phyloP scores from a whole-genome alignment of 257 asterid genomes.

The Gentiana dahurica region DNA sequence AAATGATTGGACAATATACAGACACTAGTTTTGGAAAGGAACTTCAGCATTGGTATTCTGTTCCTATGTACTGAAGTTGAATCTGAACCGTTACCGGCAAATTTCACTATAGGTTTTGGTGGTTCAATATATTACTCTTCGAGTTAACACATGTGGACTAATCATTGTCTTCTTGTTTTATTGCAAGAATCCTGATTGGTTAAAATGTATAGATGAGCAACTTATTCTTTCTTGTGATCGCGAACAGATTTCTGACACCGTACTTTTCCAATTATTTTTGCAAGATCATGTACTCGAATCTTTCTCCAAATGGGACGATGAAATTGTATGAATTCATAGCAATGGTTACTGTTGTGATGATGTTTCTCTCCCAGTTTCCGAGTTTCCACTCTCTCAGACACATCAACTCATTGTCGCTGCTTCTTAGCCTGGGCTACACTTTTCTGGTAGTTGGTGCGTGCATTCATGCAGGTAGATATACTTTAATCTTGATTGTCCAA shows the following conservation, averaged over 20 bases:
- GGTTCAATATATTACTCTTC: too few relatives aligned
- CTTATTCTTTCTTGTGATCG: neutral
- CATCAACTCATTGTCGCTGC: slow-evolving; percentile 56
- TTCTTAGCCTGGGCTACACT: slow-evolving; percentile 73
- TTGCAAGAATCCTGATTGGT: neutral
- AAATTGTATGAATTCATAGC: slow-evolving; percentile 74
- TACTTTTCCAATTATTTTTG: slow-evolving; percentile 4
- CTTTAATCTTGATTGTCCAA: neutral
- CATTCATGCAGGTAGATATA: slow-evolving; percentile 49
- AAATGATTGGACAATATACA: too few relatives aligned
- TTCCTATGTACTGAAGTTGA: too few relatives aligned
- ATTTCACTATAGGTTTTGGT: too few relatives aligned
- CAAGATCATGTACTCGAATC: slow-evolving; percentile 73
- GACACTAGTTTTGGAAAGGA: too few relatives aligned
- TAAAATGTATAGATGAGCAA: too few relatives aligned
- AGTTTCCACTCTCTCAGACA: slow-evolving; percentile 93
- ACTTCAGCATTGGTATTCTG: too few relatives aligned
- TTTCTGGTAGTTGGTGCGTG: slow-evolving; percentile 92
- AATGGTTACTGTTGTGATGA: slow-evolving; percentile 75
- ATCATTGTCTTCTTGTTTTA: neutral
- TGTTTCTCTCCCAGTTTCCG: slow-evolving; percentile 77
- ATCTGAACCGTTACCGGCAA: too few relatives aligned
- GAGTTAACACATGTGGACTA: neutral
- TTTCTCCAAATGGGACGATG: slow-evolving; percentile 60
- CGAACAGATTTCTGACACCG: slow-evolving; percentile 5